Conservation (phyloP, 106 monocot genomes). For the Posidonia australis region DNA sequence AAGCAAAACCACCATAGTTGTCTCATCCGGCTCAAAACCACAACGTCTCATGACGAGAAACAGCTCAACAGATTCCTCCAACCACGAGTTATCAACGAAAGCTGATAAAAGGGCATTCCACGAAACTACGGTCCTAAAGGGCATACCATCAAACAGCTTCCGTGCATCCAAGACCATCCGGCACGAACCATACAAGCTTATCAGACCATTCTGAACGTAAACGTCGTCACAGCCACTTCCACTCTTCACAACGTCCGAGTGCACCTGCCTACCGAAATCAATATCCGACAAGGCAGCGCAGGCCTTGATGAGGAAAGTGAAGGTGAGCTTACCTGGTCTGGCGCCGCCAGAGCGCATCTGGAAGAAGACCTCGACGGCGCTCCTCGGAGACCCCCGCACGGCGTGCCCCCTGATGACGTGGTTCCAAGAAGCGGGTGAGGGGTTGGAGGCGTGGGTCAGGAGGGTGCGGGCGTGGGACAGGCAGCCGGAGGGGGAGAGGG, state of each 20-base stretch:
- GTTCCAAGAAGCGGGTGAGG: conserved; percentile 37
- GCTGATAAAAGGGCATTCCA: conserved; percentile 52
- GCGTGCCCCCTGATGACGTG: conserved; percentile 48
- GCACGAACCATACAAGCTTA: conserved; percentile 32
- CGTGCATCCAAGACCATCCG: conserved; percentile 15
- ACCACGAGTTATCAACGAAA: conserved; percentile 16
- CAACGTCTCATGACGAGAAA: conserved; percentile 27
- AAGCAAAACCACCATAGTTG: conserved; percentile 45
- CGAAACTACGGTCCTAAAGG: conserved; percentile 34
- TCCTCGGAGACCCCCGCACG: conserved; percentile 1
- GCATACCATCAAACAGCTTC: conserved; percentile 53
- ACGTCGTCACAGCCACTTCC: conserved; percentile 28
- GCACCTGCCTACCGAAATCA: conserved; percentile 29
- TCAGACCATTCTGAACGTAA: conserved; percentile 46
- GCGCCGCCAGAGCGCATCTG: conserved; percentile 29
- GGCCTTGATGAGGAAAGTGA: conserved; percentile 63
- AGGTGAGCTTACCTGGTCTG: conserved; percentile 47
- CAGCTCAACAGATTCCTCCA: conserved; percentile 20
- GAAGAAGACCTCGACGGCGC: conserved; percentile 20
- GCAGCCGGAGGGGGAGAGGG: conserved; percentile 26
- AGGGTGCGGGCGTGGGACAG: conserved; percentile 32
- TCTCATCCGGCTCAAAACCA: conserved; percentile 32
- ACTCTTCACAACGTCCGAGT: conserved; percentile 37
- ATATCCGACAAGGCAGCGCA: conserved; percentile 27
- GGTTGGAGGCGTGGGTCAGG: conserved; percentile 23